Percentiles rank a stretch among this genome's conserved stretches.
Evolutionary conservation across 202 grass and related monocot species (phyloP).

Genomic region (Panicum hallii): DNA sequence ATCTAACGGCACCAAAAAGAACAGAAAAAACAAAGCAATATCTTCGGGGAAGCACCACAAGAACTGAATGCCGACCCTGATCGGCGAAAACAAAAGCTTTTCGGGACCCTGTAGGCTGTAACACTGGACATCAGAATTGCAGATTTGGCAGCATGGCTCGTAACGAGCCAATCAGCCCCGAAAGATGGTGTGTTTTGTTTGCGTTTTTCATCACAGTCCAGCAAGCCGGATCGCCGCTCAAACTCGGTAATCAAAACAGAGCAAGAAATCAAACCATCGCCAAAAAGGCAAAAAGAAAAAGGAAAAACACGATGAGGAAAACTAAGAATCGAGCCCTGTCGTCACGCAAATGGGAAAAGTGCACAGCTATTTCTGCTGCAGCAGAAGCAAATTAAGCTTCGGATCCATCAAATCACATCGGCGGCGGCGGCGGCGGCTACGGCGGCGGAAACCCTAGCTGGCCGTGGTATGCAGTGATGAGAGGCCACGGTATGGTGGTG

Average conservation of each 20-base stretch:
- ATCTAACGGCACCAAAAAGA: neutral
- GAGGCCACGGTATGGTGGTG: neutral
- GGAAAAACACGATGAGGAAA: neutral
- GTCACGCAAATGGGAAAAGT: neutral
- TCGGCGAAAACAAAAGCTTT: neutral
- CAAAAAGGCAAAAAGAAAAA: neutral
- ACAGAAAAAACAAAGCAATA: neutral
- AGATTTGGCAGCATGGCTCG: slow-evolving; percentile 44
- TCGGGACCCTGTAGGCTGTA: neutral
- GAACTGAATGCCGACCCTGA: no score
- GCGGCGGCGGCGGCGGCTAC: neutral
- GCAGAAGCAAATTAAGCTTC: neutral
- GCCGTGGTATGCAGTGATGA: neutral
- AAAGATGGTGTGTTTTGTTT: slow-evolving; percentile 56
- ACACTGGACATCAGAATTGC: slow-evolving; percentile 47
- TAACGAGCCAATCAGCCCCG: slow-evolving; percentile 44
- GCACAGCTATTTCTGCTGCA: neutral
- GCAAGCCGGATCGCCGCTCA: neutral
- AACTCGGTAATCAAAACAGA: neutral
- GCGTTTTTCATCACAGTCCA: slow-evolving; percentile 45
- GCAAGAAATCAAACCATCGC: neutral
- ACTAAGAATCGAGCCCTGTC: neutral
- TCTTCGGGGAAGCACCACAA: no score
- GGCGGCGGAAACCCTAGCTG: slow-evolving; percentile 5
- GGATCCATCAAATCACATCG: neutral